Evolutionary conservation across 331 rosid species (phyloP).

Genomic region (Quercus lobata): DNA sequence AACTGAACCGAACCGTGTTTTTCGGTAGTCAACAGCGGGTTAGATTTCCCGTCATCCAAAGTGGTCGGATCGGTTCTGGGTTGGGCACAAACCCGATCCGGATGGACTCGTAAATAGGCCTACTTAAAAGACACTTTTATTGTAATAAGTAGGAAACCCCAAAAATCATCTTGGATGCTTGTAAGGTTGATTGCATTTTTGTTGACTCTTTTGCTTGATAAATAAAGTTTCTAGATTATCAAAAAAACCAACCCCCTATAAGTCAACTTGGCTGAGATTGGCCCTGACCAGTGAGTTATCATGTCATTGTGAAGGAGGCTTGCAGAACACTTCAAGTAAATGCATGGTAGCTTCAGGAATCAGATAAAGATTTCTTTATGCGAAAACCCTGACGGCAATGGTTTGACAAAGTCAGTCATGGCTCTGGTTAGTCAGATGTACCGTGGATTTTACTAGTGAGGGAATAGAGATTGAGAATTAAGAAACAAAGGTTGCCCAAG

Average conservation of each 20-base stretch:
- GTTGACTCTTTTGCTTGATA: too few species aligned
- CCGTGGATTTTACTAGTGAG: not conserved
- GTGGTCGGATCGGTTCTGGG: fast-evolving
- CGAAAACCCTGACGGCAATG: not conserved
- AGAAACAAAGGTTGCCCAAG: not conserved
- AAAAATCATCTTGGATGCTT: too few species aligned
- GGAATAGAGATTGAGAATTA: not conserved
- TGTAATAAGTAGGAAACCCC: too few species aligned
- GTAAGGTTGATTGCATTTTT: too few species aligned
- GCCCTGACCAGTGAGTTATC: not conserved
- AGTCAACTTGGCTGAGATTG: too few species aligned
- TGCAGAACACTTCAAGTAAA: not conserved
- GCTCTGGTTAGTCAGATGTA: not conserved
- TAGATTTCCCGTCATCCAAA: too few species aligned
- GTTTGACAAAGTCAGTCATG: not conserved
- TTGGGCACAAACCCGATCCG: too few species aligned
- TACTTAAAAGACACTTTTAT: too few species aligned
- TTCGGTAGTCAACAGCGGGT: fast-evolving
- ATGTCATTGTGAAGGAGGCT: not conserved
- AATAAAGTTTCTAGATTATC: too few species aligned
- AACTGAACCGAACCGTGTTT: too few species aligned
- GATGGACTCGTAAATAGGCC: too few species aligned
- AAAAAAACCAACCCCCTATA: too few species aligned
- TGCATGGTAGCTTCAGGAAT: not conserved
- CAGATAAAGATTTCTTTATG: not conserved